A percentile compares a stretch with the other conserved stretches of the same genome.
These are phyloP conservation scores for Anethum foeniculum DNA, from an alignment of 140 eudicot genomes.

Conservation along the genomic window DNA sequence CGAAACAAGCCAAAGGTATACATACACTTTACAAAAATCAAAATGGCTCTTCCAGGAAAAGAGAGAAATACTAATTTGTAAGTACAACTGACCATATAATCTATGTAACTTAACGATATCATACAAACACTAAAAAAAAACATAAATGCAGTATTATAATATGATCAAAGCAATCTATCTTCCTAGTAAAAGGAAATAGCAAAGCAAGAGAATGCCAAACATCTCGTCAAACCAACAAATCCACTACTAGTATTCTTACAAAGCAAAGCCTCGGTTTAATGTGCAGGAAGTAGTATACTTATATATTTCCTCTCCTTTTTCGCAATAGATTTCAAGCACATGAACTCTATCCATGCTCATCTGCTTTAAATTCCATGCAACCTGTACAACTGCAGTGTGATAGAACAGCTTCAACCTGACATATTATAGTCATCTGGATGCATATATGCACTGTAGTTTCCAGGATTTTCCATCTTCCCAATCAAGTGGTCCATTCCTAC, in stretches of 20 bases:
- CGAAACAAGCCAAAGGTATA: background rate
- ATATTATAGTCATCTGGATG: constrained; percentile 70
- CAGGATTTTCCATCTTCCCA: constrained; percentile 79
- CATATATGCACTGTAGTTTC: constrained; percentile 54
- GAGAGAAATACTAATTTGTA: too few relatives aligned
- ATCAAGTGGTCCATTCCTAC: constrained; percentile 81
- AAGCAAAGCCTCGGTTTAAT: constrained; percentile 5
- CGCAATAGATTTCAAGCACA: background rate
- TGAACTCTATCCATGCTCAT: background rate
- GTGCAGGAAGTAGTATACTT: constrained; percentile 2
- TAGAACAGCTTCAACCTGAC: constrained; percentile 32
- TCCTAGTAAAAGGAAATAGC: background rate
- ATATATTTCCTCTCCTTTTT: background rate
- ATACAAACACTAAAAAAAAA: background rate
- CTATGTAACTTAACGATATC: background rate
- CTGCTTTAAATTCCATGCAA: background rate
- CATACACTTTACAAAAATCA: background rate
- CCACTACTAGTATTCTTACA: background rate
- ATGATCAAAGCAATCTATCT: background rate
- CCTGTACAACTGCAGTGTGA: background rate
- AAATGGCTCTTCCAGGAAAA: background rate
- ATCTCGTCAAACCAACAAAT: background rate
- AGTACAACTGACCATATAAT: background rate
- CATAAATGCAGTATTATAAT: background rate
- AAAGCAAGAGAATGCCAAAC: background rate